phyloP scores from a whole-genome alignment of 345 rosid genomes.

The Salix purpurea region DNA sequence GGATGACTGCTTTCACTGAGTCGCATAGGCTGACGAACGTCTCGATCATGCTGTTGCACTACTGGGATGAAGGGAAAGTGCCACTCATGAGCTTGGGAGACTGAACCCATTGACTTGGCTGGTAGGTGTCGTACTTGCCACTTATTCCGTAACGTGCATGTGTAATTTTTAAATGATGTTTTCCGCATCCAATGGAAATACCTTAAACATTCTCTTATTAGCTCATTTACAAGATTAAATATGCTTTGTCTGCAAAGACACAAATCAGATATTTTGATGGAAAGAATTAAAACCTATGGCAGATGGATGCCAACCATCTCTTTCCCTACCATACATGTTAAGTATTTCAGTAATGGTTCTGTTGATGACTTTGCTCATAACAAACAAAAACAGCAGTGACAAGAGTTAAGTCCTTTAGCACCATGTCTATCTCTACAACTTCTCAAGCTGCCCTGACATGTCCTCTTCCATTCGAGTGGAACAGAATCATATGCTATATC shows the following conservation, averaged over 20 bases:
- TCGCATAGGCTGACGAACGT: slow-evolving; percentile 6
- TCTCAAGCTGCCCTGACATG: not conserved
- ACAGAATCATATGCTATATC: not conserved
- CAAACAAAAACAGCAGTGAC: not conserved
- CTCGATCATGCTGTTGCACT: slow-evolving; percentile 6
- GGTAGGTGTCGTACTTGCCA: slow-evolving; percentile 10
- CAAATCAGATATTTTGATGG: not conserved
- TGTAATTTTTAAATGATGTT: not conserved
- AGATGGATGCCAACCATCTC: not conserved
- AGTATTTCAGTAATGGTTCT: not conserved
- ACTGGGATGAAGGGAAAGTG: slow-evolving; percentile 1
- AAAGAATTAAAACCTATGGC: not conserved
- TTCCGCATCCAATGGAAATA: not conserved
- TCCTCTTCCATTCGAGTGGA: not conserved
- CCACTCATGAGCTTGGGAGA: slow-evolving; percentile 4
- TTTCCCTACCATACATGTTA: not conserved
- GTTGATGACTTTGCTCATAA: not conserved
- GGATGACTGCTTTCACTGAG: slow-evolving; percentile 20
- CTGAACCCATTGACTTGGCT: slow-evolving; percentile 6
- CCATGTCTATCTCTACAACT: not conserved
- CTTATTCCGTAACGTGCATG: not conserved
- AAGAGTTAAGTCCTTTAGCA: not conserved
- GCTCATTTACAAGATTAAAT: not conserved
- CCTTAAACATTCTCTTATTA: not conserved
- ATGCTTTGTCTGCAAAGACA: not conserved